Conservation (phyloP, 768 basidiomycete genomes). For the Tephrocybe sp. region DNA sequence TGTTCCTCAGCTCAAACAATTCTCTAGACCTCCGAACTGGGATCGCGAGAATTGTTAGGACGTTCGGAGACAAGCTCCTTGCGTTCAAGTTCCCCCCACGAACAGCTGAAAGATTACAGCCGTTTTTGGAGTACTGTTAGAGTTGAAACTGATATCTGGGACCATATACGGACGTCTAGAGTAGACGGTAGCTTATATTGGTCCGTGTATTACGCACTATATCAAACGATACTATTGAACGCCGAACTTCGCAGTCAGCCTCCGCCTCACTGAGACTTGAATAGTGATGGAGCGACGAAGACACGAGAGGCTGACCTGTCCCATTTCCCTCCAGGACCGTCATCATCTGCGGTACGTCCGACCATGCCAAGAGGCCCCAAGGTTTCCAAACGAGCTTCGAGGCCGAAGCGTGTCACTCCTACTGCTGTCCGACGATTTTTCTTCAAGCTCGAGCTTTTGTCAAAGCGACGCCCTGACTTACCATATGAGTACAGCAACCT, state of each 20-base stretch:
- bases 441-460: conserved; percentile 34
- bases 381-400: conserved; percentile 4
- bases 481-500: conserved; percentile 16
- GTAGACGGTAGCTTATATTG: conserved; percentile 12
- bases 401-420: conserved; percentile 6
- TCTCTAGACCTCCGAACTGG: conserved; percentile 62
- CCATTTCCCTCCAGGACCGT: neutral
- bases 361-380: conserved; percentile 10
- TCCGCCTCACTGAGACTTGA: neutral
- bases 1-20: neutral
- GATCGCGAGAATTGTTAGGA: conserved; percentile 60
- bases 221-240: conserved; percentile 1
- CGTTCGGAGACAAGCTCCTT: conserved; percentile 69
- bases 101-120: conserved; percentile 64
- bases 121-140: conserved; percentile 63
- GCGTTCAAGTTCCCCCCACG: conserved; percentile 80
- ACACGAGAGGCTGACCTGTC: conserved; percentile 8
- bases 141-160: neutral
- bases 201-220: conserved; percentile 7
- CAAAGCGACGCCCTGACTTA: conserved; percentile 12
- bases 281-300: neutral
- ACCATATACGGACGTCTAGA: conserved; percentile 7
- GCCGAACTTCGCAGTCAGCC: conserved; percentile 4
- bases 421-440: conserved; percentile 35
- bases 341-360: neutral